Base-by-base conservation (phyloP, 2,329 filamentous ascomycete genomes). In the Penicillium sp. region DNA sequence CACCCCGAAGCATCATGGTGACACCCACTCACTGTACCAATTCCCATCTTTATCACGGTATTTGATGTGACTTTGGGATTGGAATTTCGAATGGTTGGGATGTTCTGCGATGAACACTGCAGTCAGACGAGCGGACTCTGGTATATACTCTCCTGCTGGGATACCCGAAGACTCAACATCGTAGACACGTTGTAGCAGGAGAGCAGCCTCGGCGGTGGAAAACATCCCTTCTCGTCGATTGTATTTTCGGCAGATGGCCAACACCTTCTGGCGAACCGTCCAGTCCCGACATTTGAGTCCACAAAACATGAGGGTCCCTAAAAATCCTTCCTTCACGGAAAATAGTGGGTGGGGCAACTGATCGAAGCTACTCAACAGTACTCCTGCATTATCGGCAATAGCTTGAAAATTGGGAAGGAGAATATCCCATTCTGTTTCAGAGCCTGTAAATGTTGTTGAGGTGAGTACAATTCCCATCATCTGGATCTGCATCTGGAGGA, bases 61-160 rank as follows among this genome's bases (percentile, higher is more conserved):
- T 14, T 26, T 48, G 16, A 53, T 26, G 14, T 28, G 28, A 17
- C 8, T 19, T 5, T 48, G 28, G 16, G 37, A 14, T 3, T n/a
- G 40, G 14, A 31, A 33, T 31, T 53, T 40, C 5, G 51, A 48
- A 35, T 19, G 16, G 12, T 53, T 53, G 14, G 51, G 43, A 22
- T 41, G 12, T 35, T 53, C 43, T 1, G 38, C 51, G 11, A 53
- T 38, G 3, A 41, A 31, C 6, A 8, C 22, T 12, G 53, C 40
- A 17, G 70, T 69, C 19, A 65, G 14, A 16, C 52, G 52, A 25
- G 33, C 25, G 40, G 19, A 43, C n/a, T 42, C 52, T 7, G 46
- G 52, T n/a, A 55, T 42, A 3, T 25, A 1, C 5, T 44, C 38
- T 25, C 38, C 37, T 0, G 31, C 46, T 9, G 25, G 5, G 10